Evolutionary conservation across 805 yeast genomes (phyloP).

Genomic region (Candida taoyuanica): DNA sequence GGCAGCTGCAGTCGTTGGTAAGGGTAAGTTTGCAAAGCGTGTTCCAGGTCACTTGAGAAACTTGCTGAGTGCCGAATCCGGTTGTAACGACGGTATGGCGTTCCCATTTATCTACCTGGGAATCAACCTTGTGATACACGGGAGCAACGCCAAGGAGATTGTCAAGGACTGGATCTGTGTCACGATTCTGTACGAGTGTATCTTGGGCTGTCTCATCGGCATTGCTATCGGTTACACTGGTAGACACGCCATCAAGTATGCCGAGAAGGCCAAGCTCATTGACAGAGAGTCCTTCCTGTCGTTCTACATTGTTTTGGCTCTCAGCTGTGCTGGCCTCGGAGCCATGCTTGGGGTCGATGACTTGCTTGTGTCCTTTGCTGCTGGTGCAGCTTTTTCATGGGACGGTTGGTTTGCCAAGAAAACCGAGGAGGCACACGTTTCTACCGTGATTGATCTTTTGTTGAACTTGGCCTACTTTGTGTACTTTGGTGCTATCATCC

Average conservation of each 20-base stretch:
- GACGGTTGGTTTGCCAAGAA: constrained; percentile 82
- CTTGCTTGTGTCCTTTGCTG: constrained; percentile 81
- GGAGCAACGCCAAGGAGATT: constrained; percentile 61
- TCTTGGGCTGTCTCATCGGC: constrained; percentile 75
- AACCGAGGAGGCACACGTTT: constrained; percentile 81
- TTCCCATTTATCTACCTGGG: constrained; percentile 82
- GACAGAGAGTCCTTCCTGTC: constrained; percentile 89
- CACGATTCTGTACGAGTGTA: constrained; percentile 76
- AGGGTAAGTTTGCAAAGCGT: constrained; percentile 84
- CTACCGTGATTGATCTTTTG: constrained; percentile 83
- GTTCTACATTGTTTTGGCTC: constrained; percentile 74
- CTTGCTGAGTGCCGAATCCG: constrained; percentile 78
- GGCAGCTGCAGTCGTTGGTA: constrained; percentile 94
- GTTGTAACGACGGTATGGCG: constrained; percentile 95
- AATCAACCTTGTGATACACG: constrained; percentile 60
- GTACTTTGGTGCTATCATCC: constrained; percentile 85
- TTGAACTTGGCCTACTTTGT: constrained; percentile 83
- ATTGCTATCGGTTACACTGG: constrained; percentile 65
- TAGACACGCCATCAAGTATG: constrained; percentile 66
- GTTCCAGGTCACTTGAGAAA: constrained; percentile 92
- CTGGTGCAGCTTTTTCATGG: constrained; percentile 94
- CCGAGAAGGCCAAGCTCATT: constrained; percentile 62
- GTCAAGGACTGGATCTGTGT: constrained; percentile 76
- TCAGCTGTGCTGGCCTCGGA: constrained; percentile 86
- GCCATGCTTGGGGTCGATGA: constrained; percentile 87